Conservation (phyloP, 257 asterid species). For the Fraxinus pennsylvanica region DNA sequence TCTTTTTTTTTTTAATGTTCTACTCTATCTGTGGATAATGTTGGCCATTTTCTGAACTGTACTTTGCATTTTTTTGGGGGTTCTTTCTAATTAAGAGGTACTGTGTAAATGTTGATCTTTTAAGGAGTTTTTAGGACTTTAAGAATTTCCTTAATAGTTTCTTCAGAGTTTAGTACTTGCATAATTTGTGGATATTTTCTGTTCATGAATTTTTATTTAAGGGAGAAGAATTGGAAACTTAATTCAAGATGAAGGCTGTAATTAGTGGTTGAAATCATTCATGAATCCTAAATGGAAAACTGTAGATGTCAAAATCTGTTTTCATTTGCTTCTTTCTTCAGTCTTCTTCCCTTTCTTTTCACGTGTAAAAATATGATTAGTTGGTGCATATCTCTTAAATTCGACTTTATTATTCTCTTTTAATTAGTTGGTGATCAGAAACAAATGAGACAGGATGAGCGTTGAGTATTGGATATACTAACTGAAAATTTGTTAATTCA, state of each 20-base stretch:
- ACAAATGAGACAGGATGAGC: constrained; percentile 69
- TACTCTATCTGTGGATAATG: constrained; percentile 18
- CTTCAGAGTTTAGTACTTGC: background rate
- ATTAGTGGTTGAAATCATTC: constrained; percentile 10
- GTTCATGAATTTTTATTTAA: constrained; percentile 13
- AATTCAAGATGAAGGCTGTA: constrained; percentile 20
- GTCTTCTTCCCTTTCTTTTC: background rate
- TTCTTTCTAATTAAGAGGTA: constrained; percentile 27
- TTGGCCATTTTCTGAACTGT: constrained; percentile 26
- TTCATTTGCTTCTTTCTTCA: background rate
- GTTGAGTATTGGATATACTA: constrained; percentile 70
- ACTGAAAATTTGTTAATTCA: constrained; percentile 51
- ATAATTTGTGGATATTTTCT: constrained; percentile 11
- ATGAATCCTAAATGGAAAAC: constrained; percentile 6
- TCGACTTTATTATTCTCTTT: background rate
- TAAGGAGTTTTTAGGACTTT: background rate
- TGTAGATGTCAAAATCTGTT: background rate
- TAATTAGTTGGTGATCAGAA: constrained; percentile 34
- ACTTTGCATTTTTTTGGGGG: constrained; percentile 24
- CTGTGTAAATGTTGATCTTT: constrained; percentile 14
- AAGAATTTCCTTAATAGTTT: background rate
- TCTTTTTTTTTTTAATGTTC: background rate
- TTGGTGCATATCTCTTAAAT: background rate
- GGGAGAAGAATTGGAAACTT: constrained; percentile 9
- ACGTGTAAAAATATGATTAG: background rate